A percentile compares a stretch with the other conserved stretches of the same genome.
Conservation (phyloP, 1,284 basidiomycete genomes). For the Rugosomyces carneus region DNA sequence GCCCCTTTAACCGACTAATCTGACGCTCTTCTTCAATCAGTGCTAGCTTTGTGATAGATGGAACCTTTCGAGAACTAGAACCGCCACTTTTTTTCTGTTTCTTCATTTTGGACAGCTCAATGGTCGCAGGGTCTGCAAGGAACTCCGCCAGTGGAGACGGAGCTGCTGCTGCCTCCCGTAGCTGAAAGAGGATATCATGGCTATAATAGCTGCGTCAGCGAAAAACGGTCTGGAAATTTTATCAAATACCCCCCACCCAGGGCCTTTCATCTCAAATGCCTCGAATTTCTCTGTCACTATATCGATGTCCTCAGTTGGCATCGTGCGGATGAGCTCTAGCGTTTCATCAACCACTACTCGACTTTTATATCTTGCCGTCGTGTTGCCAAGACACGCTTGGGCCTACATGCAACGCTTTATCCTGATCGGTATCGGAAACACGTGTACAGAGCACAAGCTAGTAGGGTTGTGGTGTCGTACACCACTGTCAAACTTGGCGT, state of each 20-base stretch:
- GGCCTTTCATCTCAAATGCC: conserved; percentile 1
- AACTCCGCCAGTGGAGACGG: conserved; percentile 28
- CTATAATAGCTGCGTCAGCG: conserved; percentile 3
- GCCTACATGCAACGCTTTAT: background rate
- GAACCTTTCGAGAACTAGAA: conserved; percentile 14
- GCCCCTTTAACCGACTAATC: conserved; percentile 47
- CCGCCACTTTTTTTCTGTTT: conserved; percentile 11
- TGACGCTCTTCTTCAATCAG: conserved; percentile 62
- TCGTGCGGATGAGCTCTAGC: background rate
- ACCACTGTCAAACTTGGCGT: no score
- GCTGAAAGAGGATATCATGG: conserved; percentile 23
- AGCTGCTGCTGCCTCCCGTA: conserved; percentile 26
- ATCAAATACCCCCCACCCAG: conserved; percentile 5
- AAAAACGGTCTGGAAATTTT: background rate
- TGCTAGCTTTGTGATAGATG: conserved; percentile 23
- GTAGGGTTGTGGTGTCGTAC: no score
- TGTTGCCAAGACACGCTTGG: background rate
- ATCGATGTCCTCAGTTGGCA: conserved; percentile 4
- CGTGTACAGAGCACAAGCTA: no score
- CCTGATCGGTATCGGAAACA: background rate
- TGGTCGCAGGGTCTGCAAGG: conserved; percentile 24
- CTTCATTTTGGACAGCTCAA: conserved; percentile 13
- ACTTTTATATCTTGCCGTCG: background rate
- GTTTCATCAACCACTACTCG: background rate
- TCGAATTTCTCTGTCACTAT: conserved; percentile 1